Evolutionary conservation across 83 land plant genomes (phyloP).

Genomic region (Isoetes engelmannii): DNA sequence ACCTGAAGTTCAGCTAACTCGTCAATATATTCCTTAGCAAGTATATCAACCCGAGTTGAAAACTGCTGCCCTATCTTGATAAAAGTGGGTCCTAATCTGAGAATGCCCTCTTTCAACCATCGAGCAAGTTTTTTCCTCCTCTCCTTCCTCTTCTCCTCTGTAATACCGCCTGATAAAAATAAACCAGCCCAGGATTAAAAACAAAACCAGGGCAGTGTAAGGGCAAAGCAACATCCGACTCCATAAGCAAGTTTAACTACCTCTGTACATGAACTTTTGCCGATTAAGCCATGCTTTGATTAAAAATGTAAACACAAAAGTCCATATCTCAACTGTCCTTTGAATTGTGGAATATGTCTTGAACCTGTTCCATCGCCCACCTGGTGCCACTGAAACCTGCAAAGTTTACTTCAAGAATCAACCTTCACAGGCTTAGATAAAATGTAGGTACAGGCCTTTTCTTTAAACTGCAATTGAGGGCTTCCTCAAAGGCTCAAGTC

Average conservation of each 20-base stretch:
- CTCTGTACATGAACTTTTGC: slow-evolving; percentile 80
- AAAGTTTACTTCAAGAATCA: slow-evolving; percentile 2
- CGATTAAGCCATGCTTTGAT: slow-evolving; percentile 85
- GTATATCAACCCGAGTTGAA: slow-evolving; percentile 97
- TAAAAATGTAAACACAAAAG: slow-evolving; percentile 69
- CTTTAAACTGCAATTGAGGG: not conserved
- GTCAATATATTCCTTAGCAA: slow-evolving; percentile 94
- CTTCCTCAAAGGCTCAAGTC: not conserved
- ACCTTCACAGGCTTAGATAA: not conserved
- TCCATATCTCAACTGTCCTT: slow-evolving; percentile 94
- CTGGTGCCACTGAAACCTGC: slow-evolving; percentile 96
- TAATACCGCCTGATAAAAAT: slow-evolving; percentile 70
- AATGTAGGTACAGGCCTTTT: slow-evolving; percentile 1
- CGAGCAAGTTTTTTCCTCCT: slow-evolving; percentile 74
- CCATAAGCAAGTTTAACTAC: slow-evolving; percentile 27
- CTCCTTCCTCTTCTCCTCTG: slow-evolving; percentile 66
- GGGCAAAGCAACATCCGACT: not conserved
- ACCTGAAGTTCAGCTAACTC: slow-evolving; percentile 99
- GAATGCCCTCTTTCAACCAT: slow-evolving; percentile 87
- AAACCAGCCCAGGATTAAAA: not conserved
- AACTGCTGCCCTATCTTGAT: slow-evolving; percentile 99
- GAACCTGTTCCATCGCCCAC: slow-evolving; percentile 94
- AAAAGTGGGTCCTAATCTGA: slow-evolving; percentile 93
- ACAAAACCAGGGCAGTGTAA: not conserved
- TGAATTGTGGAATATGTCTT: slow-evolving; percentile 95